Evolutionary conservation across 192 early-diverging fungal species (phyloP), one percentile per base, ranked within the genome.

Genomic region (Coemansia sp.): DNA sequence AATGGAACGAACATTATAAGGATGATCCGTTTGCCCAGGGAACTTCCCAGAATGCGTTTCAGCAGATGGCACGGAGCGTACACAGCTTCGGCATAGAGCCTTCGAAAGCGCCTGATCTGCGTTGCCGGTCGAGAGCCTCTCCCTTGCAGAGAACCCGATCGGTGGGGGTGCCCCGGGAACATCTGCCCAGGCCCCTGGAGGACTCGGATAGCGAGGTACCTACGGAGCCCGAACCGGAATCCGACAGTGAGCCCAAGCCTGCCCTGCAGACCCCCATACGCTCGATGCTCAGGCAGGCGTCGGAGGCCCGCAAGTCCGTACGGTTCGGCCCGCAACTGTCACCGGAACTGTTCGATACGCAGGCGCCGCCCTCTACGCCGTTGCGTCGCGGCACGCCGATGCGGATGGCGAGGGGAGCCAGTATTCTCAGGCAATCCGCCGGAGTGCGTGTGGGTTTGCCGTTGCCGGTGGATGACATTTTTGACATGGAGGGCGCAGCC

Each of bases 261-360:
- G n/a, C 23, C 12, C 30, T 33, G 1, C 41, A 28, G 40, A 38
- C 44, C 9, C 5, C 0, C 28, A 50, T 30, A 18, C 30, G 30
- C 18, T 7, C 5, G 12, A 47, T 36, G 48, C 57, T 26, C 28
- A 19, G 20, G 31, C 46, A 46, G 10, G 37, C 16, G 8, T 40
- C 53, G 4, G 28, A 51, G 9, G 33, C 59, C 31, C 71, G 71
- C 52, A 77, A 70, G 40, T 59, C 63, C 0, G 77, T 79, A 18
- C 57, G 77, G 39, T 85, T 85, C 50, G 83, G 83, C 20, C 83
- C 83, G 7, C 65, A 75, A 11, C 59, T 85, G 14, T 79, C 79
- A n/a, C 83, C 83, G 5, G 83, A 85, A 55, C 45, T 85, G 56
- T 85, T 83, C 55, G 82, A 83, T 40, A 50, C 65, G n/a, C 20